Percentiles rank a stretch among this genome's conserved stretches.
Conservation (phyloP, 73 alveolate species). For the Paramecium biaurelia region DNA sequence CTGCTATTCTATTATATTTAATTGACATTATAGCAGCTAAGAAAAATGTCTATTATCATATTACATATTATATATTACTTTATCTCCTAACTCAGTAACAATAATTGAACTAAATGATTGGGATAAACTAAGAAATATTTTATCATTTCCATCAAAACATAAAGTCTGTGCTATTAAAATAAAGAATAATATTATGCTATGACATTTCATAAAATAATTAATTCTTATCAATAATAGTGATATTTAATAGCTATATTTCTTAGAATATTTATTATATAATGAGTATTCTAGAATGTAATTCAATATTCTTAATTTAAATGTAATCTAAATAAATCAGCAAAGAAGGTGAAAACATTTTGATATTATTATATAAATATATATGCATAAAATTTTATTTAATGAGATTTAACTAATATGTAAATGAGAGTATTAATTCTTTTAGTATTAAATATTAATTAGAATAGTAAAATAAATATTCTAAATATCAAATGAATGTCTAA, state of each 20-base stretch:
- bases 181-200: not conserved
- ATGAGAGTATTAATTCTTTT: not conserved
- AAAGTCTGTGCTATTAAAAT: not conserved
- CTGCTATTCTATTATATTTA: conserved; percentile 34
- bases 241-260: not conserved
- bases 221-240: not conserved
- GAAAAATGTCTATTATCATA: not conserved
- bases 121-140: not conserved
- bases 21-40: conserved; percentile 52
- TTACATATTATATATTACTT: not conserved
- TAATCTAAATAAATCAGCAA: too few species aligned
- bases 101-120: conserved; percentile 20
- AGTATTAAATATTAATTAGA: not conserved
- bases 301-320: not conserved
- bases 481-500: not conserved
- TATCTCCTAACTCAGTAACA: conserved; percentile 31
- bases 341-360: not conserved
- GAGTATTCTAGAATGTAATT: not conserved
- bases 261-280: not conserved
- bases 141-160: not conserved
- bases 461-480: not conserved
- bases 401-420: not conserved
- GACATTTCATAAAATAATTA: not conserved
- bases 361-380: not conserved
- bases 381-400: not conserved